phyloP scores from a whole-genome alignment of 2,329 filamentous ascomycete genomes.

The Emericellopsis cladophorae region DNA sequence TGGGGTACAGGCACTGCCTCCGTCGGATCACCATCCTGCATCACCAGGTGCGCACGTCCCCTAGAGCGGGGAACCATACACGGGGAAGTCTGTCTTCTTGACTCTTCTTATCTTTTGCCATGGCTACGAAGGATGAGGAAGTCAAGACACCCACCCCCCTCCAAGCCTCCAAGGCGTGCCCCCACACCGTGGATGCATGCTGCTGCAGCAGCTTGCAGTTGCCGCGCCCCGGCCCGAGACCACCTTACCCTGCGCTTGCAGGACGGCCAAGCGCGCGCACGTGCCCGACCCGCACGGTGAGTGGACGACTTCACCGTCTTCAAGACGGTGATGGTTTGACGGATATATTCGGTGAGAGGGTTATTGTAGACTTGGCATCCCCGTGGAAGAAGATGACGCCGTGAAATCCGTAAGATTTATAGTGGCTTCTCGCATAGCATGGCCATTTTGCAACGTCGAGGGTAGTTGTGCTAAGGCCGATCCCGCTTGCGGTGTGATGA shows the following conservation, averaged over 20 bases:
- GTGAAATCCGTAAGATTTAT: conserved; percentile 2
- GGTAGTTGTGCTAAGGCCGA: no score
- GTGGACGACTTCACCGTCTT: conserved; percentile 12
- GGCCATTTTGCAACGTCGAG: no score
- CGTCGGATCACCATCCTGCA: conserved; percentile 3
- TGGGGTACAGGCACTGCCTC: conserved; percentile 2
- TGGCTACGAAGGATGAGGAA: neutral
- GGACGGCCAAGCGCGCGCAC: conserved; percentile 7
- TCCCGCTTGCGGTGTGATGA: no score
- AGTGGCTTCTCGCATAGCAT: neutral
- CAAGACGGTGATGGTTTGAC: conserved; percentile 12
- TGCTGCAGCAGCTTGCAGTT: neutral
- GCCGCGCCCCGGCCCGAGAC: neutral
- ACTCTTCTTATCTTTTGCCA: neutral
- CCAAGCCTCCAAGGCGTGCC: no score
- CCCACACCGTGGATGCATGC: neutral
- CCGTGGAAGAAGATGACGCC: conserved; percentile 5
- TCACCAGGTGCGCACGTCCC: conserved; percentile 3
- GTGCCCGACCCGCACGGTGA: conserved; percentile 13
- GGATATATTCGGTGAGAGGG: neutral
- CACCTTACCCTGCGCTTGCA: conserved; percentile 3
- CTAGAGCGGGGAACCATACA: neutral
- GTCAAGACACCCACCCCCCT: no score
- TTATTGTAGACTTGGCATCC: neutral
- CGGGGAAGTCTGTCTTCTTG: no score